These are phyloP conservation scores for Puccinia novopanici DNA, from an alignment of 1,284 basidiomycete species.

Conservation along the genomic window DNA sequence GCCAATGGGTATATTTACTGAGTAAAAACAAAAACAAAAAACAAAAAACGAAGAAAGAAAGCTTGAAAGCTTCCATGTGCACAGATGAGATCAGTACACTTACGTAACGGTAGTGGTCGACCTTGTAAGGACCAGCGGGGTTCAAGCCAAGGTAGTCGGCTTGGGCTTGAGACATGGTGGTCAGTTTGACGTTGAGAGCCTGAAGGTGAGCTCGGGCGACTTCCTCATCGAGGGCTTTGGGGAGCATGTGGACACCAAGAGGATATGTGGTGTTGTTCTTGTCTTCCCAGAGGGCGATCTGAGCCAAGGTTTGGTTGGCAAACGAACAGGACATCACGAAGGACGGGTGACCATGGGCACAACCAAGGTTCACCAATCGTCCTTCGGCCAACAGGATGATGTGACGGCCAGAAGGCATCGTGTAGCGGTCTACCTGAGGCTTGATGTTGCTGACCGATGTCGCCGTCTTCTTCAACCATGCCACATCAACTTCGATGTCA, in stretches of 20 bases:
- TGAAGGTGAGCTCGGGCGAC: conserved; percentile 92
- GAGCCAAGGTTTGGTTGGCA: conserved; percentile 96
- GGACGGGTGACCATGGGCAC: conserved; percentile 62
- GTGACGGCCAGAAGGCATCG: conserved; percentile 85
- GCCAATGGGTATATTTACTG: conserved; percentile 1
- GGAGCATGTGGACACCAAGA: conserved; percentile 81
- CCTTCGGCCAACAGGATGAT: conserved; percentile 97
- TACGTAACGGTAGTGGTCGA: conserved; percentile 59
- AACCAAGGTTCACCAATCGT: conserved; percentile 96
- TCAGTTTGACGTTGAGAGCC: conserved; percentile 91
- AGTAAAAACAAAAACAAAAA: neutral
- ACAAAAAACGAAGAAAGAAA: too few relatives aligned
- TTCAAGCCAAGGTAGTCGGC: conserved; percentile 91
- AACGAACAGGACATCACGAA: conserved; percentile 99
- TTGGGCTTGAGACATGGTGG: conserved; percentile 75
- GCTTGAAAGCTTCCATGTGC: too few relatives aligned
- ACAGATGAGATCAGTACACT: too few relatives aligned
- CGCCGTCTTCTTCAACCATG: conserved; percentile 95
- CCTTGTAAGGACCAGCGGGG: conserved; percentile 81
- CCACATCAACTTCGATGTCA: conserved; percentile 97
- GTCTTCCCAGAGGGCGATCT: conserved; percentile 97
- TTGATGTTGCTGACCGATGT: conserved; percentile 86
- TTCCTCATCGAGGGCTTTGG: conserved; percentile 98
- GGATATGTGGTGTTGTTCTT: conserved; percentile 75
- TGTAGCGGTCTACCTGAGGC: conserved; percentile 98